These are phyloP conservation scores for Boletellus emodensis DNA, from an alignment of 768 basidiomycete genomes.

Conservation along the genomic window DNA sequence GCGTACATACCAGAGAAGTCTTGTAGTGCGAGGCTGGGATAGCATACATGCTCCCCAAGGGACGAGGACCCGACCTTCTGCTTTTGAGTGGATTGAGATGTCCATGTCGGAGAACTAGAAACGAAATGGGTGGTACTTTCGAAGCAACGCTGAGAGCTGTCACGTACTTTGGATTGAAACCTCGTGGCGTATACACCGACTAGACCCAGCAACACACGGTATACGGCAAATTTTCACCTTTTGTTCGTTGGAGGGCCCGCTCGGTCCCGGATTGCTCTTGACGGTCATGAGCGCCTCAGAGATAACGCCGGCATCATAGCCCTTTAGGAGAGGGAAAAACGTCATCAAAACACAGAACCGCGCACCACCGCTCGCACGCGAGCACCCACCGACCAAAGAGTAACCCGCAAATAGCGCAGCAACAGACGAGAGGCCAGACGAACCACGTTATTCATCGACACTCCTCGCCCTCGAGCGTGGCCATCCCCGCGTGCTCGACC, in stretches of 20 bases:
- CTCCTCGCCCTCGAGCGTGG: too few relatives aligned
- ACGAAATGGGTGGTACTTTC: neutral
- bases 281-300: constrained; percentile 77
- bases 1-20: constrained; percentile 30
- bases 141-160: neutral
- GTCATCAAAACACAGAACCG: too few relatives aligned
- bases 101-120: constrained; percentile 87
- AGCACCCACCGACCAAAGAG: constrained; percentile 2
- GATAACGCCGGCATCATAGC: constrained; percentile 79
- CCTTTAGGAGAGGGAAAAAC: too few relatives aligned
- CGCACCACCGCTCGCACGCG: too few relatives aligned
- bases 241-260: constrained; percentile 53
- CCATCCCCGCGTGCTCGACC: too few relatives aligned
- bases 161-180: constrained; percentile 59
- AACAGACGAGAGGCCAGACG: constrained; percentile 71
- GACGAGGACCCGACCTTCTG: constrained; percentile 89
- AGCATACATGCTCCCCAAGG: constrained; percentile 82
- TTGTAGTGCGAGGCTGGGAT: constrained; percentile 61
- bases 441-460: constrained; percentile 71
- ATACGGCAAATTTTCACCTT: constrained; percentile 39
- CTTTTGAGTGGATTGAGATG: constrained; percentile 88
- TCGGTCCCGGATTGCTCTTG: constrained; percentile 58
- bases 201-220: neutral
- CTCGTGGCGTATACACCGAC: constrained; percentile 22
- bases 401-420: constrained; percentile 71